These are phyloP conservation scores for Fusarium incarnatum DNA, from an alignment of 2,329 filamentous ascomycete genomes.

Conservation along the genomic window DNA sequence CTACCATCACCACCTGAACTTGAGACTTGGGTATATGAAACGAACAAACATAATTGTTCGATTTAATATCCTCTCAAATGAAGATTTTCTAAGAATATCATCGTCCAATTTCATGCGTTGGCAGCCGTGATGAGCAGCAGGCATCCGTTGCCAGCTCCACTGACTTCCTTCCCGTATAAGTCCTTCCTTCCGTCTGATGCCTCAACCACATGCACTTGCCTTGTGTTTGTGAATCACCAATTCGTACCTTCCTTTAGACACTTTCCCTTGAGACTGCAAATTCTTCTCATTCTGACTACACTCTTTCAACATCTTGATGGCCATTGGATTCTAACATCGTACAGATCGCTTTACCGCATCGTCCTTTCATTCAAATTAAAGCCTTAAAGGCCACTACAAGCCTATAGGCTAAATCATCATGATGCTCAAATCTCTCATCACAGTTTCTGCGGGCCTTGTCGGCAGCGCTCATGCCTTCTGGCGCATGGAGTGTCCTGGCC, in stretches of 20 bases:
- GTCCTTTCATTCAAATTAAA: constrained; percentile 48
- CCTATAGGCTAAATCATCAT: constrained; percentile 41
- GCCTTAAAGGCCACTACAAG: constrained; percentile 29
- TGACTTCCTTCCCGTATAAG: constrained; percentile 3
- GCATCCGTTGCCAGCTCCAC: constrained; percentile 22
- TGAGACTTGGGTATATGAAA: constrained; percentile 1
- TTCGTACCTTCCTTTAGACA: constrained; percentile 15
- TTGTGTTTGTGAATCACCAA: neutral
- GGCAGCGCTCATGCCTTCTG: constrained; percentile 76
- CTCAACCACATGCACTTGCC: constrained; percentile 20
- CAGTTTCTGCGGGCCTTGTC: constrained; percentile 51
- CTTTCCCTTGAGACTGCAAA: too few relatives aligned
- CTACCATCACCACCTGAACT: neutral
- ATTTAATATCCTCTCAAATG: neutral
- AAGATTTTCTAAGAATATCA: neutral
- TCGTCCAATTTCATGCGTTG: constrained; percentile 14
- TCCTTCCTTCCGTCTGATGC: constrained; percentile 28
- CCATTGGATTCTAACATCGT: constrained; percentile 22
- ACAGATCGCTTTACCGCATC: constrained; percentile 53
- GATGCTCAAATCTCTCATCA: constrained; percentile 52
- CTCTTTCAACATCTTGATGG: constrained; percentile 8
- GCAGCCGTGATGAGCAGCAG: constrained; percentile 19
- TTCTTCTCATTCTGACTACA: neutral
- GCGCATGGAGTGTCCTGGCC: constrained; percentile 86
- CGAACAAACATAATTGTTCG: neutral